A percentile compares a stretch with the other conserved stretches of the same genome.
These are phyloP conservation scores for Aureobasidium sp. DNA, from an alignment of 2,329 filamentous ascomycete genomes.

Conservation along the genomic window DNA sequence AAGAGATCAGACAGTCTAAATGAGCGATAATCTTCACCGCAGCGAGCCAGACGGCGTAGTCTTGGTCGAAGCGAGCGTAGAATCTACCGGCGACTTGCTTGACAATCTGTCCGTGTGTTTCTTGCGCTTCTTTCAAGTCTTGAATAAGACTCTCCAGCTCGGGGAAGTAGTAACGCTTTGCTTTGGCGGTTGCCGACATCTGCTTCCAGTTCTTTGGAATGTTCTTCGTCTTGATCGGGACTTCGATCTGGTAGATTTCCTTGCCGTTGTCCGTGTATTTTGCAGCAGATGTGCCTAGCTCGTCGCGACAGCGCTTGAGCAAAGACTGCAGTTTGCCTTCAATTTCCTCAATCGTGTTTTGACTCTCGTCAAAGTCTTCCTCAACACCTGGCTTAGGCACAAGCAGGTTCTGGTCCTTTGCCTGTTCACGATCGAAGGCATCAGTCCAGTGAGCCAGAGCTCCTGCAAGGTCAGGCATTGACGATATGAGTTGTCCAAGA, in stretches of 20 bases:
- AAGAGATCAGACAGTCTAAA: conserved; percentile 86
- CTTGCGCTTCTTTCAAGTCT: conserved; percentile 84
- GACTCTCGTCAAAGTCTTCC: conserved; percentile 81
- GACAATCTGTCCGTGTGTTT: conserved; percentile 84
- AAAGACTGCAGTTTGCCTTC: conserved; percentile 64
- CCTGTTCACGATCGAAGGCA: conserved; percentile 78
- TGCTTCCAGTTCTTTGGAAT: conserved; percentile 85
- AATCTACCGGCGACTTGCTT: conserved; percentile 79
- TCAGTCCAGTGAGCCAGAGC: conserved; percentile 79
- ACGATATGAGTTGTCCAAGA: conserved; percentile 70
- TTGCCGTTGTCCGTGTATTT: conserved; percentile 70
- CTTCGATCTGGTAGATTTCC: conserved; percentile 93
- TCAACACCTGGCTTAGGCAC: conserved; percentile 84
- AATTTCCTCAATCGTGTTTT: conserved; percentile 66
- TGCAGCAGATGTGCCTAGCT: conserved; percentile 62
- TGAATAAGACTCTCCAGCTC: conserved; percentile 77
- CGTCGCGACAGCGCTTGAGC: conserved; percentile 60
- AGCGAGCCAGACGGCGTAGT: conserved; percentile 77
- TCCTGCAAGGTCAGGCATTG: conserved; percentile 76
- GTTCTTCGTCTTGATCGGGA: conserved; percentile 68
- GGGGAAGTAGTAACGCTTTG: conserved; percentile 89
- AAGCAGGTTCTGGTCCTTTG: conserved; percentile 69
- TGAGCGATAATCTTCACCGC: conserved; percentile 87
- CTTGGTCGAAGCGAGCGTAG: conserved; percentile 77
- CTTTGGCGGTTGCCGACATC: conserved; percentile 85